Base-by-base conservation (phyloP, 441 rosid genomes). In the Gossypium gossypioides region DNA sequence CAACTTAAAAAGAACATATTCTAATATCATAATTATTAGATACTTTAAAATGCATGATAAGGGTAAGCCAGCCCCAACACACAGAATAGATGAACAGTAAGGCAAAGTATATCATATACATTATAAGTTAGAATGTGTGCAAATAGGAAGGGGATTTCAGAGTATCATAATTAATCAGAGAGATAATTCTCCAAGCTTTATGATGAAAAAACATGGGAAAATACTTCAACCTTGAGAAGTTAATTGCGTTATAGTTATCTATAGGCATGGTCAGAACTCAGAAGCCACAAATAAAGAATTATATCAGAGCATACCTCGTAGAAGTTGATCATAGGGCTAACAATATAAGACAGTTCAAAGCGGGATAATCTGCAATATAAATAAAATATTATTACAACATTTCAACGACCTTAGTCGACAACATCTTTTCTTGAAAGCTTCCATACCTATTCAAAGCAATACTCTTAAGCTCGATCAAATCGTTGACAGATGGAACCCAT, bases 401-500 rank as follows among this genome's bases (percentile, higher is more conserved):
- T 42, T 52, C 2, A 34, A 22, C 16, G 69, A 51, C 68, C 66
- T 55, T 37, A 25, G 54, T 55, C 6, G 22, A 71, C 15, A 40
- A 48, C 73, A 58, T 58, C 37, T 50, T 55, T 63, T 71, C 69
- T 61, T 54, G 27, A 69, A 71, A 60, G 69, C 52, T 21, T 54
- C 66, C 82, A 72, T 80, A 93, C 97, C 96, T 86, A 58, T 82
- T 82, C 54, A 42, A 72, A 63, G 96, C 91, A 83, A 96, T 96
- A 79, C 77, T 86, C 85, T 79, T 85, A 70, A 96, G 97, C 79
- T 96, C 99, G 72, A 72, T 79, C 12, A 80, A 58, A 73, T 88
- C 89, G 72, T 77, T 68, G 75, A 96, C 91, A 75, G 94, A 79
- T 59, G 98, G 96, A 46, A 96, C 98, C 99, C 99, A 96, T 77